phyloP scores from a whole-genome alignment of 2,329 filamentous ascomycete genomes.

The Hypocrella siamensis region DNA sequence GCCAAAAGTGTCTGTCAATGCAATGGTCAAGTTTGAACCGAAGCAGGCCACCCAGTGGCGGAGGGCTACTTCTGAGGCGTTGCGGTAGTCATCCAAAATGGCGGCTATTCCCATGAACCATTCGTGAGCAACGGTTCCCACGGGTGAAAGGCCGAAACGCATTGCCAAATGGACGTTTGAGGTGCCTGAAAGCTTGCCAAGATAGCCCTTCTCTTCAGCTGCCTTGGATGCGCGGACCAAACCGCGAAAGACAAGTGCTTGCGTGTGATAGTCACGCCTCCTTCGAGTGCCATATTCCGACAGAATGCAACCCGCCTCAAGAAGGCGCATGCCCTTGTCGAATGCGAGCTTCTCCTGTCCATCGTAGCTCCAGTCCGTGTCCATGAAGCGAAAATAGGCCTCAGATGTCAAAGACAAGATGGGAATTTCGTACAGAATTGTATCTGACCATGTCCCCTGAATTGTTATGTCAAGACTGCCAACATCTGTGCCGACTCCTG shows the following conservation, averaged over 20 bases:
- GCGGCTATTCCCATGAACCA: constrained; percentile 99
- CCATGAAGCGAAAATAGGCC: constrained; percentile 94
- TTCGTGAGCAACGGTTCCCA: constrained; percentile 87
- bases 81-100: constrained; percentile 70
- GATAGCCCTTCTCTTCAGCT: constrained; percentile 44
- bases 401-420: constrained; percentile 84
- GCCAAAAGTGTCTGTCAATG: constrained; percentile 91
- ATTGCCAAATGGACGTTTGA: constrained; percentile 97
- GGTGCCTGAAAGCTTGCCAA: constrained; percentile 68
- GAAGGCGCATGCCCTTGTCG: constrained; percentile 59
- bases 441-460: constrained; percentile 78
- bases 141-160: constrained; percentile 69
- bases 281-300: constrained; percentile 90
- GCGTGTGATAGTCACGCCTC: constrained; percentile 85
- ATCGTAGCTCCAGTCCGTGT: constrained; percentile 80
- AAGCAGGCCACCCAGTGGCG: constrained; percentile 86
- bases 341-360: constrained; percentile 77
- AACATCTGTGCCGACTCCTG: constrained; percentile 45
- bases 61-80: constrained; percentile 71
- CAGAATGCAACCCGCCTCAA: constrained; percentile 73
- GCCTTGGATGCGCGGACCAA: constrained; percentile 66
- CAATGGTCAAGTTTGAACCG: constrained; percentile 70
- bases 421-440: constrained; percentile 95
- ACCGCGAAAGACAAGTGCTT: constrained; percentile 79
- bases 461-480: constrained; percentile 68